These are phyloP conservation scores for Rhizodiscina lignyota DNA, from an alignment of 495 filamentous ascomycete species.

Conservation along the genomic window DNA sequence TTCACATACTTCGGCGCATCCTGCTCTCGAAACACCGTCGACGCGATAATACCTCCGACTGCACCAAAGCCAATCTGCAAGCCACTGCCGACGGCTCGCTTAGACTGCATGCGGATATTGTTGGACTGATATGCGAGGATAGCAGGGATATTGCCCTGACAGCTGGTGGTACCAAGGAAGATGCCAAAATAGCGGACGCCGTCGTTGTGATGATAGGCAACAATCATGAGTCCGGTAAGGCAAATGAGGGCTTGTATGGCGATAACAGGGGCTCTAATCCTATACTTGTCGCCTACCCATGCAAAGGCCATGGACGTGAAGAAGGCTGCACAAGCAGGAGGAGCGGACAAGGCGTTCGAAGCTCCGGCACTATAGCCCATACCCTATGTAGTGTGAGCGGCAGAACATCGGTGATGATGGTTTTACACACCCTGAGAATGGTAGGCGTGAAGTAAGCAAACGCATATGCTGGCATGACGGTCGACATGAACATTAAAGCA, in stretches of 20 bases:
- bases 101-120: constrained; percentile 9
- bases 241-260: background rate
- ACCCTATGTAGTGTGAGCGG: too few relatives aligned
- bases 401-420: too few relatives aligned
- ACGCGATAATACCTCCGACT: constrained; percentile 7
- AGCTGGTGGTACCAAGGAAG: background rate
- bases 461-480: constrained; percentile 6
- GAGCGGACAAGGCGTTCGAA: background rate
- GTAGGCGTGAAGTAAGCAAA: constrained; percentile 11
- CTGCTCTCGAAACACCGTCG: constrained; percentile 4
- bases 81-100: constrained; percentile 15
- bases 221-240: background rate
- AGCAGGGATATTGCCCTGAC: constrained; percentile 9
- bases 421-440: constrained; percentile 2
- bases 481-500: constrained; percentile 8
- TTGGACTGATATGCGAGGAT: constrained; percentile 7
- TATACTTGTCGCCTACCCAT: background rate
- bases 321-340: background rate
- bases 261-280: background rate
- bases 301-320: background rate
- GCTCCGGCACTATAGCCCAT: background rate
- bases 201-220: background rate
- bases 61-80: constrained; percentile 14
- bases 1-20: constrained; percentile 5
- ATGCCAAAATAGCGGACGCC: constrained; percentile 1